These are phyloP conservation scores for Candida insectorum DNA, from an alignment of 805 yeast species.

Conservation along the genomic window DNA sequence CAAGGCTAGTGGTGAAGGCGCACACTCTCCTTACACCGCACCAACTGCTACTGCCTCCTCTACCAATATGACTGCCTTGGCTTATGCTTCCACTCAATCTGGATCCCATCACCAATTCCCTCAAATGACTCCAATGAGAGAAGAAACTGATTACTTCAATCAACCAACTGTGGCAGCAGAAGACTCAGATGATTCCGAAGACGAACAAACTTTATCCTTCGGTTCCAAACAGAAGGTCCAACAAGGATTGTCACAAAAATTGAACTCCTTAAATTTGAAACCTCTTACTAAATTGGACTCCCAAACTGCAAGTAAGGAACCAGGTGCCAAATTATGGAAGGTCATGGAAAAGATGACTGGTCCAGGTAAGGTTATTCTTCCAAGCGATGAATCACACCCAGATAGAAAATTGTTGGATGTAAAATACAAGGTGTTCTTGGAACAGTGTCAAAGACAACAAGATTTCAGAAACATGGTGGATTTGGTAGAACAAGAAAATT, in stretches of 20 bases:
- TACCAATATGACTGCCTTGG: conserved; percentile 53
- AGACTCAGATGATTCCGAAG: conserved; percentile 35
- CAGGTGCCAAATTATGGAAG: conserved; percentile 75
- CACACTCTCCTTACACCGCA: conserved; percentile 71
- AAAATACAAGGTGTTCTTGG: conserved; percentile 83
- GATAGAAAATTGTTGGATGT: conserved; percentile 70
- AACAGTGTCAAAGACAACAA: conserved; percentile 80
- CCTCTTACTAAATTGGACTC: conserved; percentile 33
- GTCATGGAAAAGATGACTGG: conserved; percentile 84
- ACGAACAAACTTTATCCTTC: conserved; percentile 55
- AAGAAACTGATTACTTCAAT: conserved; percentile 37
- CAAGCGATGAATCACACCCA: conserved; percentile 53
- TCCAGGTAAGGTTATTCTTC: conserved; percentile 74
- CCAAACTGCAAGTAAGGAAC: conserved; percentile 17
- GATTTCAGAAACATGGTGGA: conserved; percentile 72
- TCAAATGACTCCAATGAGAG: conserved; percentile 38
- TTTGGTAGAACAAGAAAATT: conserved; percentile 30
- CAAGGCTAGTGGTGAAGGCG: conserved; percentile 18
- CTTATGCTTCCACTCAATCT: conserved; percentile 31
- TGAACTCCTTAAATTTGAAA: conserved; percentile 33
- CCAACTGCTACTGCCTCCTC: conserved; percentile 75
- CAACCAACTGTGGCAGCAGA: conserved; percentile 17
- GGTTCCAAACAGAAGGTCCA: conserved; percentile 57
- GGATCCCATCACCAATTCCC: conserved; percentile 29
- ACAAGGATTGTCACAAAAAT: conserved; percentile 47